Conservation (phyloP, 75 land plant species). For the Cryptomeria japonica region DNA sequence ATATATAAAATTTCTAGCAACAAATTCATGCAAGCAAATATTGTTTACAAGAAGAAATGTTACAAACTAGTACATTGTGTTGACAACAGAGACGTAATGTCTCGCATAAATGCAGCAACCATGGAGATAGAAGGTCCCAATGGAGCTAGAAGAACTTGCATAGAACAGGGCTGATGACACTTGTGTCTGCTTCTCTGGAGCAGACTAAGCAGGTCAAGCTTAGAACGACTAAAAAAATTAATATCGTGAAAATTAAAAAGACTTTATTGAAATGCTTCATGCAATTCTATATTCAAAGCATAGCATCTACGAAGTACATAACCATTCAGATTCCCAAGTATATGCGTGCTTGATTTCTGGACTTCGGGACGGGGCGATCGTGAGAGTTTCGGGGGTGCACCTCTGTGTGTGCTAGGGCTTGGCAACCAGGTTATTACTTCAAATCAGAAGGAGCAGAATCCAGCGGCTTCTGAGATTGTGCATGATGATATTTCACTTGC, state of each 20-base stretch:
- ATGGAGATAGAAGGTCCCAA: conserved; percentile 32
- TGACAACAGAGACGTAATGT: conserved; percentile 13
- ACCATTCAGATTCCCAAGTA: background rate
- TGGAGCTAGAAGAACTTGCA: conserved; percentile 25
- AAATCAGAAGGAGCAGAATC: too few species aligned
- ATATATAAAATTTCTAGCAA: background rate
- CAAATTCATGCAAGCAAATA: background rate
- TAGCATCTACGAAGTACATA: background rate
- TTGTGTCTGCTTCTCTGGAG: conserved; percentile 38
- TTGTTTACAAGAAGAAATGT: background rate
- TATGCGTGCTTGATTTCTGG: too few species aligned
- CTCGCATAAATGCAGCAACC: conserved; percentile 31
- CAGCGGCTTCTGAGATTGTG: too few species aligned
- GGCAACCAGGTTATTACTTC: too few species aligned
- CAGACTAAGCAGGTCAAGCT: conserved; percentile 12
- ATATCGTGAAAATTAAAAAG: background rate
- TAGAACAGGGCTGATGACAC: conserved; percentile 34
- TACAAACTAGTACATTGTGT: conserved; percentile 28
- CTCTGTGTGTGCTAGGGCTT: too few species aligned
- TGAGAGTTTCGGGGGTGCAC: too few species aligned
- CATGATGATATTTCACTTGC: too few species aligned
- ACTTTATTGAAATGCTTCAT: background rate
- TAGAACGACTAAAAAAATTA: background rate
- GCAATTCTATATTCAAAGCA: background rate
- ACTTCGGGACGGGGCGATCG: too few species aligned